A percentile compares a stretch with the other conserved stretches of the same genome.
Evolutionary conservation across 2,329 filamentous ascomycete genomes (phyloP).

Genomic region (Xylariales sp.): DNA sequence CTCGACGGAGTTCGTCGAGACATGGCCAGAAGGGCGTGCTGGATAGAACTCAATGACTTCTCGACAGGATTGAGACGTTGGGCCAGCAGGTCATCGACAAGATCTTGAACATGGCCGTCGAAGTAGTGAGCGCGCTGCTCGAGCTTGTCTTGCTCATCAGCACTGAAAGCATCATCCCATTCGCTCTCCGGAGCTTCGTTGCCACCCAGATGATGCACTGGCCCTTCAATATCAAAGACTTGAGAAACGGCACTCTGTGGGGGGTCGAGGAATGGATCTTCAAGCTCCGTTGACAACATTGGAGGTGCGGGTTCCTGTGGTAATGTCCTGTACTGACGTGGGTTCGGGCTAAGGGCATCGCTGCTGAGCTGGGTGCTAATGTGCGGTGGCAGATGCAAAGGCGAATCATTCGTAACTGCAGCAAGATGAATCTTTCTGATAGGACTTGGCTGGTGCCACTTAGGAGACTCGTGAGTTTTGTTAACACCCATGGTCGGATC

Average conservation of each 20-base stretch:
- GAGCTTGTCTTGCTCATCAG: constrained; percentile 78
- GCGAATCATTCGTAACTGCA: constrained; percentile 40
- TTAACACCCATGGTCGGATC: constrained; percentile 73
- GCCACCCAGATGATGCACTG: constrained; percentile 59
- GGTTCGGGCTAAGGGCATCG: constrained; percentile 70
- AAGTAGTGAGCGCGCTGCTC: constrained; percentile 82
- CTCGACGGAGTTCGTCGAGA: constrained; percentile 51
- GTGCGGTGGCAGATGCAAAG: constrained; percentile 48
- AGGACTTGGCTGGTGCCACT: constrained; percentile 42
- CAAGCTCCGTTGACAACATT: constrained; percentile 50
- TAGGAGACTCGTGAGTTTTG: constrained; percentile 45
- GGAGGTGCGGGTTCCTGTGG: constrained; percentile 42
- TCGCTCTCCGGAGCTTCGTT: constrained; percentile 66
- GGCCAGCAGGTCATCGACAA: constrained; percentile 75
- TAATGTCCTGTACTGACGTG: constrained; percentile 47
- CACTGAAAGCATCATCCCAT: constrained; percentile 84
- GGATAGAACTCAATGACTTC: constrained; percentile 70
- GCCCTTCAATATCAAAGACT: constrained; percentile 41
- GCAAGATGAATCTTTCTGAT: constrained; percentile 32
- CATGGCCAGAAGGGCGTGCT: constrained; percentile 59
- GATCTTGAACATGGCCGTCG: constrained; percentile 79
- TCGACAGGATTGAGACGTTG: constrained; percentile 77
- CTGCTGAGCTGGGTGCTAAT: constrained; percentile 54
- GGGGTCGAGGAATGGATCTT: constrained; percentile 58
- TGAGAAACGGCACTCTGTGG: constrained; percentile 37